Conservation (phyloP, 495 filamentous ascomycete genomes). For the Penicillium goetzii region DNA sequence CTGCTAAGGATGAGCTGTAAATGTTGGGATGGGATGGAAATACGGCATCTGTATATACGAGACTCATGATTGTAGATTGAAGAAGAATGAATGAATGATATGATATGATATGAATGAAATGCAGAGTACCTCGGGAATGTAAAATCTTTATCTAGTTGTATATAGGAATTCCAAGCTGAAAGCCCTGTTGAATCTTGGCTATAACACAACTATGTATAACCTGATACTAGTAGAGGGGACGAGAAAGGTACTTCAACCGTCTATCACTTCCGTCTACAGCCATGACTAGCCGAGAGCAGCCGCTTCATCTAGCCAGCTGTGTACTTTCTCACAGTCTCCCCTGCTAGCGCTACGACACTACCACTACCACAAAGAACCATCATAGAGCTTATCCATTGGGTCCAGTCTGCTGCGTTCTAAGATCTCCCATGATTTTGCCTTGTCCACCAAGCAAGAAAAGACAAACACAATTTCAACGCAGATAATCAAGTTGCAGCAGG, state of each 20-base stretch:
- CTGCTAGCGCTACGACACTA: neutral
- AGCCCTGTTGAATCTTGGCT: neutral
- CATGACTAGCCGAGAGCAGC: constrained; percentile 2
- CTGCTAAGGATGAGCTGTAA: constrained; percentile 51
- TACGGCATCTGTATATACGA: constrained; percentile 23
- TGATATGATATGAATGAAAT: constrained; percentile 1
- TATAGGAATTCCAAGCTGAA: neutral
- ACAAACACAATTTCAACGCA: constrained; percentile 5
- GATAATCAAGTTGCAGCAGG: neutral
- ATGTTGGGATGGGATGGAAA: constrained; percentile 20
- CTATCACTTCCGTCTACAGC: neutral
- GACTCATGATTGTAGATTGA: constrained; percentile 23
- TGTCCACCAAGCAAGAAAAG: constrained; percentile 9
- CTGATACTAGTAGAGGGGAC: neutral
- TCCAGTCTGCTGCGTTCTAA: constrained; percentile 27
- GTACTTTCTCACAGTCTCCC: no score
- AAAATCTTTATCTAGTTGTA: neutral
- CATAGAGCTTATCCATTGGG: constrained; percentile 24
- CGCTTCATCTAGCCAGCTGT: neutral
- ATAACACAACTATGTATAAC: neutral
- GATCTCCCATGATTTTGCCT: constrained; percentile 20
- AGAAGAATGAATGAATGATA: constrained; percentile 18
- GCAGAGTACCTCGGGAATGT: neutral
- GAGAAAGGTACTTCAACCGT: neutral
- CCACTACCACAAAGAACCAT: constrained; percentile 9